Evolutionary conservation across 257 asterid species (phyloP), one percentile per base, ranked within the genome.

Genomic region (Petrea volubilis): DNA sequence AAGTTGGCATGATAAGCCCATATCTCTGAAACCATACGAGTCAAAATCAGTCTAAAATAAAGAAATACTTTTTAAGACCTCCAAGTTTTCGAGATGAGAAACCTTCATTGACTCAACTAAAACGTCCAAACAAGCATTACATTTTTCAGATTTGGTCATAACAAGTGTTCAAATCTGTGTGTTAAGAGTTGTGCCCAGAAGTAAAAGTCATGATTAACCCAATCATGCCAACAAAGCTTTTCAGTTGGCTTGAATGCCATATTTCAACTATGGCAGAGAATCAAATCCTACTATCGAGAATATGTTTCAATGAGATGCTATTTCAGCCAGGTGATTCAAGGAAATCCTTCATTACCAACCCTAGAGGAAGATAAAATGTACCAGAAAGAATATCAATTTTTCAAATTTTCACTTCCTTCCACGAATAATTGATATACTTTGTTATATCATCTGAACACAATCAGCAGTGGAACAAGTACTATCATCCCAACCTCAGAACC

Each of bases 101-200:
- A 31, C 17, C 49, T 44, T 49, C 29, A 21, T 9, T 33, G 12
- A 3, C 14, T 20, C 29, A 8, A 18, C 1, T n/a, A n/a, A 60
- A 71, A 60, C 10, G 64, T 33, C 36, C 53, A 49, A 70, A n/a
- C 36, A 69, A 59, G 33, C 52, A 46, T 21, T 17, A n/a, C n/a
- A n/a, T 20, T 3, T 0, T 36, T 36, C 21, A n/a, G n/a, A n/a
- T n/a, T 53, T 21, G 14, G 31, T 25, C 34, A 24, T 24, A 23
- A 11, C 6, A 31, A 29, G 23, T 28, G 24, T 2, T 10, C 24
- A 8, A 47, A 17, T 34, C 36, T 53, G 60, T 65, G 43, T 46
- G 43, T 28, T n/a, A n/a, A n/a, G n/a, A n/a, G n/a, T n/a, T n/a
- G n/a, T n/a, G n/a, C n/a, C n/a, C 33, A 28, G 11, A 66, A 17